phyloP scores from a whole-genome alignment of 768 basidiomycete genomes.

The Vararia minispora region DNA sequence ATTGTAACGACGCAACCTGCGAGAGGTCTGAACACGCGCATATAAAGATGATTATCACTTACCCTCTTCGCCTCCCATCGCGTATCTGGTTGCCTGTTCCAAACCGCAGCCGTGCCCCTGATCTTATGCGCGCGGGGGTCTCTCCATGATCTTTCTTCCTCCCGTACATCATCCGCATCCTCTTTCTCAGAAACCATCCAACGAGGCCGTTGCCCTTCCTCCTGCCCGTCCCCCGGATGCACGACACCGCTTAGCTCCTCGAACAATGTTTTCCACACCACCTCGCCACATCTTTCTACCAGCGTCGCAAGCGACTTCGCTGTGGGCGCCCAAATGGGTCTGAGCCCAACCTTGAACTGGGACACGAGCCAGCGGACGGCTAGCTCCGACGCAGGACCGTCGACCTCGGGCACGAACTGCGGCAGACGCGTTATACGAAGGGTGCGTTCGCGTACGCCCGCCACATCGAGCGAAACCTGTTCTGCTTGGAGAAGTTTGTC shows the following conservation, averaged over 20 bases:
- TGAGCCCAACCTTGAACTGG: conserved; percentile 87
- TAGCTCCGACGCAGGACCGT: conserved; percentile 48
- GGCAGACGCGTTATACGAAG: conserved; percentile 66
- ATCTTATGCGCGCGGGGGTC: conserved; percentile 63
- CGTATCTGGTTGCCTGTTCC: conserved; percentile 22
- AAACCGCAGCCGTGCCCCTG: conserved; percentile 34
- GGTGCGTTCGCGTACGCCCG: conserved; percentile 78
- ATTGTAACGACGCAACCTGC: too few species aligned
- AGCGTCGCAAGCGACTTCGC: conserved; percentile 48
- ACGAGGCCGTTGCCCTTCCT: conserved; percentile 15
- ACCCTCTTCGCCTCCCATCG: not conserved
- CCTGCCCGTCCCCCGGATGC: conserved; percentile 14
- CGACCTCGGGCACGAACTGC: conserved; percentile 44
- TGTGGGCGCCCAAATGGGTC: conserved; percentile 83
- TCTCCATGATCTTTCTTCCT: conserved; percentile 67
- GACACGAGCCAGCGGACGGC: conserved; percentile 66
- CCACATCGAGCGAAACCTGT: conserved; percentile 63
- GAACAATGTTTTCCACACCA: conserved; percentile 65
- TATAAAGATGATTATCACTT: conserved; percentile 11
- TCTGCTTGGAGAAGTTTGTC: conserved; percentile 72
- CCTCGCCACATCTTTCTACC: conserved; percentile 47
- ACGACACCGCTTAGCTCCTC: conserved; percentile 35
- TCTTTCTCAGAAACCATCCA: conserved; percentile 17
- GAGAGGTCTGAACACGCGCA: too few species aligned
- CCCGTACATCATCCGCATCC: conserved; percentile 30